Evolutionary conservation across 1,284 basidiomycete species (phyloP).

Genomic region (Lentinus polychrous): DNA sequence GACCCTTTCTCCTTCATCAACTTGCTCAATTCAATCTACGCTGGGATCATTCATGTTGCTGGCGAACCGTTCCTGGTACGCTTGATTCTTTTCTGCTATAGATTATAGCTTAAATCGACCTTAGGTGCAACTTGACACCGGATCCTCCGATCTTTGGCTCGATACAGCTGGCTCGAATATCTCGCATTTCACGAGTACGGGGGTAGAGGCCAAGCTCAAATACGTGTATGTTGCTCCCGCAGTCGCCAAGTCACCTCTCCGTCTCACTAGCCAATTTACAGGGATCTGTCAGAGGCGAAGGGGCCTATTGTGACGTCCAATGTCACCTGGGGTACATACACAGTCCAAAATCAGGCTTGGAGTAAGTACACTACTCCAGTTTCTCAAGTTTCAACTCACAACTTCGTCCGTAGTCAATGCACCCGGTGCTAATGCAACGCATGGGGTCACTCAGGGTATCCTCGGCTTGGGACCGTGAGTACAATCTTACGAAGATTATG

Average conservation of each 20-base stretch:
- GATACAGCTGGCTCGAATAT: not conserved
- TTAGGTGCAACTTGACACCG: slow-evolving; percentile 5
- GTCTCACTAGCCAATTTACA: not conserved
- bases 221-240: slow-evolving; percentile 1
- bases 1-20: slow-evolving; percentile 3
- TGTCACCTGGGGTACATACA: slow-evolving; percentile 16
- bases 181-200: not conserved
- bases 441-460: not conserved
- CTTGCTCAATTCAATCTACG: not conserved
- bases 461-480: slow-evolving; percentile 7
- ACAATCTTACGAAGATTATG: not conserved
- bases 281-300: not conserved
- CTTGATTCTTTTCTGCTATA: not conserved
- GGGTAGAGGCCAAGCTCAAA: not conserved
- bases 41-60: slow-evolving; percentile 1
- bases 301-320: slow-evolving; percentile 7
- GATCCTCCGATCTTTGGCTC: slow-evolving; percentile 5
- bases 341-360: slow-evolving; percentile 16
- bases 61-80: slow-evolving; percentile 1
- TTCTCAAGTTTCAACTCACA: not conserved
- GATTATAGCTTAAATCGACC: too few relatives aligned
- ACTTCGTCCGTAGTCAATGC: slow-evolving; percentile 10
- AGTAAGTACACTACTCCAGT: slow-evolving; percentile 11
- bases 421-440: slow-evolving; percentile 12
- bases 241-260: too few relatives aligned